Evolutionary conservation across 1,284 basidiomycete species (phyloP).

Genomic region (Coniferiporia weirii): DNA sequence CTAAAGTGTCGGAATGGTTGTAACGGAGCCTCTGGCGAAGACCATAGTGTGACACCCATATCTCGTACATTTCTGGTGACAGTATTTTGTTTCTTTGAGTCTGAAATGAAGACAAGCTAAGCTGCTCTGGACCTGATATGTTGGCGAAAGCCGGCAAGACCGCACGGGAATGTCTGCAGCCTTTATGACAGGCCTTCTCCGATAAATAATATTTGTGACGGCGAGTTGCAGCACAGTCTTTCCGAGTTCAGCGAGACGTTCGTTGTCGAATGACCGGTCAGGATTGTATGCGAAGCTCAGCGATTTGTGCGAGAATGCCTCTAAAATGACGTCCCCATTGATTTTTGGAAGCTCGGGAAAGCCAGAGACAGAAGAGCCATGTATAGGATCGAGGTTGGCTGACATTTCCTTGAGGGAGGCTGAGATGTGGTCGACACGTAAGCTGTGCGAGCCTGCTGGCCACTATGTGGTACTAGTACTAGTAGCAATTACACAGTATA

Average conservation of each 20-base stretch:
- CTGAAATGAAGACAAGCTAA: slow-evolving; percentile 25
- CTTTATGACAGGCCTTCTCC: slow-evolving; percentile 46
- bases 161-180: slow-evolving; percentile 45
- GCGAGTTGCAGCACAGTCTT: slow-evolving; percentile 44
- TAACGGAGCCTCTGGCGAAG: slow-evolving; percentile 56
- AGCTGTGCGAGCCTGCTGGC: too few relatives aligned
- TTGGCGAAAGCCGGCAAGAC: not conserved
- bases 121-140: not conserved
- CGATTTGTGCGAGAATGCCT: slow-evolving; percentile 64
- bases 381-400: not conserved
- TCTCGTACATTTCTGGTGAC: slow-evolving; percentile 42
- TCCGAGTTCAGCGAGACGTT: slow-evolving; percentile 52
- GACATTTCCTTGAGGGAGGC: not conserved
- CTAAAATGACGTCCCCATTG: slow-evolving; percentile 49
- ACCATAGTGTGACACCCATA: slow-evolving; percentile 54
- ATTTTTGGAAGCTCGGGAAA: slow-evolving; percentile 39
- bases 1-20: slow-evolving; percentile 35
- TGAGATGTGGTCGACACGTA: not conserved
- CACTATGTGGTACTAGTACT: too few relatives aligned
- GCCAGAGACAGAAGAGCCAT: slow-evolving; percentile 24
- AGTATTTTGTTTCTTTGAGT: slow-evolving; percentile 33
- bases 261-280: slow-evolving; percentile 45
- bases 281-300: slow-evolving; percentile 38
- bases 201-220: slow-evolving; percentile 47
- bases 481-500: too few relatives aligned